A percentile compares a stretch with the other conserved stretches of the same genome.
Evolutionary conservation across 1,139 yeast genomes (phyloP).

Genomic region (Hemisphaericaspora xylofermentans): DNA sequence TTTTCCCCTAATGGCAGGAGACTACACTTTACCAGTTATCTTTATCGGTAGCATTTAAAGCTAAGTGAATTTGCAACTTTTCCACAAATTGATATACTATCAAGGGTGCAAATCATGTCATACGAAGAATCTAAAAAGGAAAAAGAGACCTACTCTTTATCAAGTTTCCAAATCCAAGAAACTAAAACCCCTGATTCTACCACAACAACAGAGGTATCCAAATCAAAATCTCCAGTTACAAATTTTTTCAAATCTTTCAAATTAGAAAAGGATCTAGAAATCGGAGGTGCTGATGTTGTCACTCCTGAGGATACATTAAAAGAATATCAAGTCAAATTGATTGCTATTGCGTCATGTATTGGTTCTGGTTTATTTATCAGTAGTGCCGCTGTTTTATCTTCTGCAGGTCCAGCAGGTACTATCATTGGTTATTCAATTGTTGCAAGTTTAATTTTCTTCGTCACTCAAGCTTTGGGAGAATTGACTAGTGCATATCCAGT

Average conservation of each 20-base stretch:
- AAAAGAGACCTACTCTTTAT: slow-evolving; percentile 11
- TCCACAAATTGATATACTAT: not conserved
- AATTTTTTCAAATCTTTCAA: slow-evolving; percentile 11
- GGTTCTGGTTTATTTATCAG: slow-evolving; percentile 52
- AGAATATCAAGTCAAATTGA: slow-evolving; percentile 50
- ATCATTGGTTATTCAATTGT: slow-evolving; percentile 48
- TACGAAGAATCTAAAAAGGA: slow-evolving; percentile 10
- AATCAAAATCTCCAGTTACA: not conserved
- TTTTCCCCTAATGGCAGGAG: slow-evolving; percentile 13
- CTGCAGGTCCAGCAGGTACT: slow-evolving; percentile 70
- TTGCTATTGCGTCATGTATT: slow-evolving; percentile 82
- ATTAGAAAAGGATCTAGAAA: slow-evolving; percentile 11
- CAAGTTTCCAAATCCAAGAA: slow-evolving; percentile 10
- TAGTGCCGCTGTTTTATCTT: slow-evolving; percentile 36
- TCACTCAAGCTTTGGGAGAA: slow-evolving; percentile 45
- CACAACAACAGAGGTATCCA: not conserved
- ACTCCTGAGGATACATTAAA: slow-evolving; percentile 22
- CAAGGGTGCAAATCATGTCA: slow-evolving; percentile 2
- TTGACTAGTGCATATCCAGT: slow-evolving; percentile 40
- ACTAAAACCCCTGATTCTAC: not conserved
- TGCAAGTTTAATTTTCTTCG: slow-evolving; percentile 28
- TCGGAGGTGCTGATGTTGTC: slow-evolving; percentile 10
- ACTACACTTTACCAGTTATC: slow-evolving; percentile 1
- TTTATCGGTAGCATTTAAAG: not conserved
- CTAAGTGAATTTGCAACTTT: not conserved